Evolutionary conservation across 73 alveolate species (phyloP).

Genomic region (Paramecium sonneborni): DNA sequence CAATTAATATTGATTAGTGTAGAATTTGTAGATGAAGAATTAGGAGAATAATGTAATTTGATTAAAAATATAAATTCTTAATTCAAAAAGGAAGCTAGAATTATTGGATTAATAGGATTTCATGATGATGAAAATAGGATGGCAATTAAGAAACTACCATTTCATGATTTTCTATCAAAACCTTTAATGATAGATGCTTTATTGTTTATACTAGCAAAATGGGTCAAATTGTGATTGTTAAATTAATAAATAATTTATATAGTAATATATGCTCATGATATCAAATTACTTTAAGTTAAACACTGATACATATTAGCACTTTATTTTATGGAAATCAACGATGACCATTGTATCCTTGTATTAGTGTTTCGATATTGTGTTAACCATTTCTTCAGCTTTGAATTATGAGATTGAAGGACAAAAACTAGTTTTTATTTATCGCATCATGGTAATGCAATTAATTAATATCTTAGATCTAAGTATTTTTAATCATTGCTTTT

Average conservation of each 20-base stretch:
- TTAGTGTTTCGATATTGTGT: neutral
- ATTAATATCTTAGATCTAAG: neutral
- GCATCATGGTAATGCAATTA: neutral
- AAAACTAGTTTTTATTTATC: neutral
- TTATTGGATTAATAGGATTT: slow-evolving; percentile 20
- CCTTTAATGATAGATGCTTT: slow-evolving; percentile 49
- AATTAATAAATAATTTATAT: neutral
- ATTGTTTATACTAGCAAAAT: slow-evolving; percentile 16
- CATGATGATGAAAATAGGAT: slow-evolving; percentile 2
- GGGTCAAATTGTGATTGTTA: slow-evolving; percentile 31
- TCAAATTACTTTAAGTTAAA: neutral
- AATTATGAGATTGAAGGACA: neutral
- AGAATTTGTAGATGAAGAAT: slow-evolving; percentile 19
- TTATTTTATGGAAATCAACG: neutral
- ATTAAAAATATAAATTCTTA: neutral
- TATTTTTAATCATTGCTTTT: neutral
- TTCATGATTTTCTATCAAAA: slow-evolving; percentile 39
- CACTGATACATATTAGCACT: neutral
- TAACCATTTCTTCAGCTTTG: neutral
- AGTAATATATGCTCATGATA: neutral
- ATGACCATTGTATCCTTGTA: neutral
- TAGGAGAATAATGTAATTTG: neutral
- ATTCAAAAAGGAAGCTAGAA: slow-evolving; percentile 1
- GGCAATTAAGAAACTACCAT: neutral
- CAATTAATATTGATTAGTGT: neutral